Evolutionary conservation across 1,284 basidiomycete species (phyloP).

Genomic region (Meira nashicola): DNA sequence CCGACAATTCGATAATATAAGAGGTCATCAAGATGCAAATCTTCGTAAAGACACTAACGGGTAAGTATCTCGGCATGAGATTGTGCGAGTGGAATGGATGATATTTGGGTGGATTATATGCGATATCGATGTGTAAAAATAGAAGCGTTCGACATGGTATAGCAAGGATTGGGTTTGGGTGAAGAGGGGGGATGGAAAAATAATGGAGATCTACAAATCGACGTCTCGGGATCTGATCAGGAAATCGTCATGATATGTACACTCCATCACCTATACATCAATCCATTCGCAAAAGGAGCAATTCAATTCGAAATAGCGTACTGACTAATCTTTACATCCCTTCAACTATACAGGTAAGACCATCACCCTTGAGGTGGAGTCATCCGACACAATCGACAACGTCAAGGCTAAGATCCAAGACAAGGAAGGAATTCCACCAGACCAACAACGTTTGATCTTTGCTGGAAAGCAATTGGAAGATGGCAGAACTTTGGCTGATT

Average conservation of each 20-base stretch:
- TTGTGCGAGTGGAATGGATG: too few species aligned
- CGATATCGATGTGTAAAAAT: too few species aligned
- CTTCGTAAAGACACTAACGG: slow-evolving; percentile 51
- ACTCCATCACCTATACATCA: too few species aligned
- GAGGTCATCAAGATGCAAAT: slow-evolving; percentile 33
- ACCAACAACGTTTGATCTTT: slow-evolving; percentile 51
- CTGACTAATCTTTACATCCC: slow-evolving; percentile 42
- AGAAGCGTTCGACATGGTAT: not conserved
- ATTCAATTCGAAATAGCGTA: slow-evolving; percentile 16
- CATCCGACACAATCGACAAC: slow-evolving; percentile 62
- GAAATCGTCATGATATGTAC: not conserved
- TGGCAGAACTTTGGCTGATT: slow-evolving; percentile 48
- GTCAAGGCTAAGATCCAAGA: slow-evolving; percentile 58
- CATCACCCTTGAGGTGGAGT: slow-evolving; percentile 56
- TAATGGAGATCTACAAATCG: not conserved
- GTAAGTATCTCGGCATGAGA: slow-evolving; percentile 26
- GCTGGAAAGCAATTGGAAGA: slow-evolving; percentile 52
- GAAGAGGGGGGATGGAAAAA: not conserved
- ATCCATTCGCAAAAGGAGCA: too few species aligned
- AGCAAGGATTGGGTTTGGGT: not conserved
- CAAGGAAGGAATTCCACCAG: slow-evolving; percentile 51
- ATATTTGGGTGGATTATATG: too few species aligned
- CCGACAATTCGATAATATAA: not conserved
- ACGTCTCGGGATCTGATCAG: not conserved
- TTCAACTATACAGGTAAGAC: slow-evolving; percentile 45